phyloP scores from a whole-genome alignment of 345 rosid genomes.

The Carallia brachiata region DNA sequence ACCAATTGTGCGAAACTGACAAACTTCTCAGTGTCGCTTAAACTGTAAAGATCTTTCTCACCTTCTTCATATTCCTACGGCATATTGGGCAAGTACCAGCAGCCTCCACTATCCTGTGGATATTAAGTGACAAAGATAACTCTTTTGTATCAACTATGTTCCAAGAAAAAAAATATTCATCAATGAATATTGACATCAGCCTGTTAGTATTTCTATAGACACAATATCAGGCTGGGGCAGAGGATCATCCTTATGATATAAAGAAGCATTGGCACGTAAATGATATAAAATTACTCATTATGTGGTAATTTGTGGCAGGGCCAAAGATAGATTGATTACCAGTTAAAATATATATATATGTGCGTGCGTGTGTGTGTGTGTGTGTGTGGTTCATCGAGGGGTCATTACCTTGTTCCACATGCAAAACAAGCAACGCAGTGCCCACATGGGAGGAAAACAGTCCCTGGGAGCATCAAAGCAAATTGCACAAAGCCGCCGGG shows the following conservation, averaged over 20 bases:
- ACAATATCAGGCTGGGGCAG: too few relatives aligned
- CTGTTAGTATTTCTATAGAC: too few relatives aligned
- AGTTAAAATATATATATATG: neutral
- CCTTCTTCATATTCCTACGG: constrained; percentile 82
- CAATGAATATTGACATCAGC: too few relatives aligned
- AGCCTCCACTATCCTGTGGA: constrained; percentile 80
- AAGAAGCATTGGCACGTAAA: too few relatives aligned
- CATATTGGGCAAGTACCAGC: constrained; percentile 83
- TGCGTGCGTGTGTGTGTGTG: too few relatives aligned
- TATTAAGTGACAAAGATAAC: neutral
- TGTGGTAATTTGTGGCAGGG: too few relatives aligned
- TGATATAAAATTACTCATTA: too few relatives aligned
- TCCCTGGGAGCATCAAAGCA: constrained; percentile 98
- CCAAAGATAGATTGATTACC: too few relatives aligned
- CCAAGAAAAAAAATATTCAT: neutral
- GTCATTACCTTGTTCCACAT: constrained; percentile 80
- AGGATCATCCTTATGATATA: too few relatives aligned
- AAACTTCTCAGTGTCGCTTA: constrained; percentile 8
- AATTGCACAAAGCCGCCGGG: constrained; percentile 87
- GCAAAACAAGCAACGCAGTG: constrained; percentile 89
- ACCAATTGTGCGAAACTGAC: neutral
- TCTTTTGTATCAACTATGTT: neutral
- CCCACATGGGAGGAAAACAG: constrained; percentile 99
- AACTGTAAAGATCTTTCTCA: constrained; percentile 81
- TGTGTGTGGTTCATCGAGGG: neutral